A percentile compares a stretch with the other conserved stretches of the same genome.
These are phyloP conservation scores for Hypoxylon sp. DNA, from an alignment of 2,329 filamentous ascomycete species.

Conservation along the genomic window DNA sequence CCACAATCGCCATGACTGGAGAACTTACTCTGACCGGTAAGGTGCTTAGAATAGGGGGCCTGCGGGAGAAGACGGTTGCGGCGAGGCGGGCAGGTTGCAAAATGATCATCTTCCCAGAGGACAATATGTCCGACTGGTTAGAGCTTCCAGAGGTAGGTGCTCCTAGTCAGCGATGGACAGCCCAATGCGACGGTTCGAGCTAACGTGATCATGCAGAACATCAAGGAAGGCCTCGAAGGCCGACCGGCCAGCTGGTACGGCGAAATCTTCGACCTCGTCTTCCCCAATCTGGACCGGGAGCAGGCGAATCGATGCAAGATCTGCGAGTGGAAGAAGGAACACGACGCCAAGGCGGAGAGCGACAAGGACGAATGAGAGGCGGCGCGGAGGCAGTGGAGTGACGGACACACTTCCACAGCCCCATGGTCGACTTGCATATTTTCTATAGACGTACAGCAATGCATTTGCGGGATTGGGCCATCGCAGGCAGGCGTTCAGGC, in stretches of 20 bases:
- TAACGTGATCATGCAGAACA: conserved; percentile 74
- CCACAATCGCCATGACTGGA: conserved; percentile 96
- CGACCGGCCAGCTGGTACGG: conserved; percentile 92
- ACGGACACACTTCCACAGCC: conserved; percentile 33
- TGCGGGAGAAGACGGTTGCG: conserved; percentile 97
- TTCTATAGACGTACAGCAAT: conserved; percentile 42
- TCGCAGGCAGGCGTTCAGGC: conserved; percentile 44
- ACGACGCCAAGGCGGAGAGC: conserved; percentile 56
- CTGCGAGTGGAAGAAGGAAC: conserved; percentile 64
- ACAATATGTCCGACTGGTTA: conserved; percentile 97
- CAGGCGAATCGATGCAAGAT: conserved; percentile 80
- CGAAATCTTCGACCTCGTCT: conserved; percentile 92
- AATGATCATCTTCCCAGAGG: conserved; percentile 92
- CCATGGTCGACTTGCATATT: conserved; percentile 44
- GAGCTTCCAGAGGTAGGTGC: conserved; percentile 91
- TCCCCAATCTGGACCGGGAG: conserved; percentile 80
- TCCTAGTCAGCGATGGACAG: conserved; percentile 15
- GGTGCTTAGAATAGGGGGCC: conserved; percentile 90
- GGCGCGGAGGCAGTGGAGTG: conserved; percentile 27
- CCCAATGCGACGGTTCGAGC: conserved; percentile 32
- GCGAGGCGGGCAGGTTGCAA: conserved; percentile 91
- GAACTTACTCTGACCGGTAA: conserved; percentile 97
- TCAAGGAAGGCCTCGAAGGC: conserved; percentile 95
- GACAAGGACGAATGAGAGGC: conserved; percentile 50
- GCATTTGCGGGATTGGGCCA: conserved; percentile 46